phyloP scores from a whole-genome alignment of 352 stramenopile species.

The Phytophthora kernoviae region DNA sequence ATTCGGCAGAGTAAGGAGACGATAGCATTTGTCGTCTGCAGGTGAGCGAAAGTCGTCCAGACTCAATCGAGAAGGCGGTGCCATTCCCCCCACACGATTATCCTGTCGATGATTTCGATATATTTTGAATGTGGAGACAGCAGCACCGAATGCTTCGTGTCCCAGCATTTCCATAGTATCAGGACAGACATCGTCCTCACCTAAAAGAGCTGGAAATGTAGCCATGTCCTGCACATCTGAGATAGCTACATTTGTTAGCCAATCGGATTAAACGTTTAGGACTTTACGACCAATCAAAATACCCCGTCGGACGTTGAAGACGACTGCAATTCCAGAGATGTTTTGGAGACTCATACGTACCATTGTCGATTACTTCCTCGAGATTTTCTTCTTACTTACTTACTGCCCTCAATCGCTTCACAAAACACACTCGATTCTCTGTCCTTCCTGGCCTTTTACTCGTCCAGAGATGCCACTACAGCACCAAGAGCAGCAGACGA shows the following conservation, averaged over 20 bases:
- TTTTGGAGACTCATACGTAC: conserved; percentile 14
- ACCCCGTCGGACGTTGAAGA: neutral
- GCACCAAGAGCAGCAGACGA: conserved; percentile 73
- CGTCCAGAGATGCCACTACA: conserved; percentile 70
- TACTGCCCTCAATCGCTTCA: neutral
- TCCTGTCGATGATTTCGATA: neutral
- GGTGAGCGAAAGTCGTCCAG: conserved; percentile 61
- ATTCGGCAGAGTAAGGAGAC: conserved; percentile 67
- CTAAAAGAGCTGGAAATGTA: conserved; percentile 18
- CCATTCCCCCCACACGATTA: conserved; percentile 5
- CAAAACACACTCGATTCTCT: neutral
- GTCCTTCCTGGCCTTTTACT: conserved; percentile 17
- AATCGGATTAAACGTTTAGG: conserved; percentile 7
- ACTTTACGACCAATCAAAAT: conserved; percentile 12
- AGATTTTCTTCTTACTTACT: neutral
- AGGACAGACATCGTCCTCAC: conserved; percentile 10
- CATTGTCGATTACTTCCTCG: conserved; percentile 6
- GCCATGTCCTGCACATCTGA: conserved; percentile 22
- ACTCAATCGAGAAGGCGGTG: conserved; percentile 17
- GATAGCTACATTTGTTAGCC: conserved; percentile 21
- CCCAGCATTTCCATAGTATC: neutral
- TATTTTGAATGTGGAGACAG: conserved; percentile 7
- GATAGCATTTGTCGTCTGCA: conserved; percentile 74
- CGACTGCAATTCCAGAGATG: neutral
- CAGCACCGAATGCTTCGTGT: neutral